Base-by-base conservation (phyloP, 768 basidiomycete genomes). In the Termitomyces bulborhizus region DNA sequence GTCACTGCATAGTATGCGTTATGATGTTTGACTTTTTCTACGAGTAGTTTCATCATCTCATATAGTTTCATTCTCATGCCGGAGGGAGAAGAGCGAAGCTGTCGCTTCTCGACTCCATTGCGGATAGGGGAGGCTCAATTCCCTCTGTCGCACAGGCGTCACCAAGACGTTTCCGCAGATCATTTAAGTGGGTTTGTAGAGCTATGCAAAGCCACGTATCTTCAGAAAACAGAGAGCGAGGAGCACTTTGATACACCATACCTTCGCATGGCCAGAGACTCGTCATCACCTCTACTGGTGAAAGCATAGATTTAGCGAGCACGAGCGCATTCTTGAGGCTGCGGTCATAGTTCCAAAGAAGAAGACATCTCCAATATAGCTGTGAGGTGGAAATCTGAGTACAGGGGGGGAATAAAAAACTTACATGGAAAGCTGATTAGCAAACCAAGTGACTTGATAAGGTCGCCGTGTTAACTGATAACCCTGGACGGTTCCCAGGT, bases 371-470 rank as follows among this genome's bases (percentile, higher is more conserved):
- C 44, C 31, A 8, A 16, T 37, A 32, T 43, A 34, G 8, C 9
- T 12, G 32, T 32, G 6, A 32, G 31, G 7, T 9, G 31, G 29
- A 4, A 29, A 34, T 34, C 32, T 34, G 11, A 9, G 32, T 34
- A 9, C 32, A 36, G 3, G 7, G 31, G 29, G 3, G 29, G 29
- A 4, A 29, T 29, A 6, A 32, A 32, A 9, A 8, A 9, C 82
- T 40, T 62, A 86, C 85, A 82, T 80, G 0, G 79, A 75, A 6
- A 87, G 72, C 60, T 86, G 86, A 57, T 80, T 84, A 32, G 80
- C 72, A 59, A 87, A 87, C 88, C 88, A 90, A 44, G 77, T 76
- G 52, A 83, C 79, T 60, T 85, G 81, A 67, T 81, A 89, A 0
- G 88, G 88, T 0, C 86, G 79, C 27, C 87, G 75, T 18, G 83